A percentile compares a stretch with the other conserved stretches of the same genome.
Evolutionary conservation across 2,329 filamentous ascomycete genomes (phyloP).

Genomic region (Chaetomiaceae sp.): DNA sequence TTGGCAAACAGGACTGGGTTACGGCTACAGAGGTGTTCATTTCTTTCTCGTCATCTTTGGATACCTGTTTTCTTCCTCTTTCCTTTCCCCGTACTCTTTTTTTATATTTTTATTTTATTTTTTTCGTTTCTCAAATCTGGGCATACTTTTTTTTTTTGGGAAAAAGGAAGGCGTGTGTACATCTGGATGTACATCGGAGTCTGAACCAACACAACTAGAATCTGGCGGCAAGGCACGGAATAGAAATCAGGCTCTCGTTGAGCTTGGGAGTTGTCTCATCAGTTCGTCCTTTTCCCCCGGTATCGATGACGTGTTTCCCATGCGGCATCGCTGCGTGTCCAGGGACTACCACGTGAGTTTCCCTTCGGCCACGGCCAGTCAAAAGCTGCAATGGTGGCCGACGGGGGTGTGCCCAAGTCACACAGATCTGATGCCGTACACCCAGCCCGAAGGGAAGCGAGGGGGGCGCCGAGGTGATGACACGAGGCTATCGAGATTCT

Average conservation of each 20-base stretch:
- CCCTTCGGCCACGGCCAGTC: too few relatives aligned
- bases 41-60: too few relatives aligned
- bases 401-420: background rate
- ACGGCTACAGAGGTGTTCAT: background rate
- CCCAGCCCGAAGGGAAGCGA: background rate
- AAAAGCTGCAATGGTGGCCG: too few relatives aligned
- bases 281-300: background rate
- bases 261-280: background rate
- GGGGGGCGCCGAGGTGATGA: background rate
- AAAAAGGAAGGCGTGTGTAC: too few relatives aligned
- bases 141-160: too few relatives aligned
- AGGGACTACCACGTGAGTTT: too few relatives aligned
- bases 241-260: slow-evolving; percentile 1
- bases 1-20: background rate
- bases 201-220: background rate
- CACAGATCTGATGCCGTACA: slow-evolving; percentile 7
- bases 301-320: slow-evolving; percentile 5
- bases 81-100: background rate
- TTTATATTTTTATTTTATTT: background rate
- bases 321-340: background rate
- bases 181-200: background rate
- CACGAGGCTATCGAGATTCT: background rate
- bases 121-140: too few relatives aligned
- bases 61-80: slow-evolving; percentile 1
- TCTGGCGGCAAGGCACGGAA: background rate